Conservation (phyloP, 2,329 filamentous ascomycete species). For the Polytolypa hystricis region DNA sequence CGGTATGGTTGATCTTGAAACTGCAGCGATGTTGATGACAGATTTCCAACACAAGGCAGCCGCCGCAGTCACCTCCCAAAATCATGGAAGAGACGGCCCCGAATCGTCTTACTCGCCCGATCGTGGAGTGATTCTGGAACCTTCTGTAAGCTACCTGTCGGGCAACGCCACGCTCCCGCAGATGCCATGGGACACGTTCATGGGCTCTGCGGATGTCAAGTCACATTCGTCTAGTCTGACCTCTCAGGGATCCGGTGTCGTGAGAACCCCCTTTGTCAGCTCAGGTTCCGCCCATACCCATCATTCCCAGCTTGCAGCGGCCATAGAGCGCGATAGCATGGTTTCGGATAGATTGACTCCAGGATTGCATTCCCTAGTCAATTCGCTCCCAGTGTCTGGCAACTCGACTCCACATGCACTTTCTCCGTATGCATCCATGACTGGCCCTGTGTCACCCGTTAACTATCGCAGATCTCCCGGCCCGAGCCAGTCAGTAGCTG, state of each 20-base stretch:
- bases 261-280: constrained; percentile 52
- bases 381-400: constrained; percentile 57
- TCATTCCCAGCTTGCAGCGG: constrained; percentile 53
- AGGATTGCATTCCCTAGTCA: constrained; percentile 59
- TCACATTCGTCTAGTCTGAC: constrained; percentile 57
- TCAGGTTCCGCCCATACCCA: constrained; percentile 47
- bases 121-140: constrained; percentile 62
- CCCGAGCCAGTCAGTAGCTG: constrained; percentile 52
- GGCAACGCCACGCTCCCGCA: constrained; percentile 73
- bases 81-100: constrained; percentile 32
- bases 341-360: constrained; percentile 52
- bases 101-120: constrained; percentile 62
- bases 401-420: constrained; percentile 61
- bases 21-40: constrained; percentile 95
- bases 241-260: constrained; percentile 50
- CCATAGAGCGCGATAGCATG: constrained; percentile 54
- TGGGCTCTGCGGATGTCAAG: constrained; percentile 63
- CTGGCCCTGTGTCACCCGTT: constrained; percentile 55
- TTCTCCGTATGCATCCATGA: constrained; percentile 60
- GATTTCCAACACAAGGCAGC: constrained; percentile 96
- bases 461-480: constrained; percentile 61
- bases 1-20: constrained; percentile 88
- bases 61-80: constrained; percentile 47
- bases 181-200: constrained; percentile 84
- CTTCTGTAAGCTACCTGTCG: constrained; percentile 63